Conservation (phyloP, 805 yeast species). For the Saccharomycopsis fodiens region DNA sequence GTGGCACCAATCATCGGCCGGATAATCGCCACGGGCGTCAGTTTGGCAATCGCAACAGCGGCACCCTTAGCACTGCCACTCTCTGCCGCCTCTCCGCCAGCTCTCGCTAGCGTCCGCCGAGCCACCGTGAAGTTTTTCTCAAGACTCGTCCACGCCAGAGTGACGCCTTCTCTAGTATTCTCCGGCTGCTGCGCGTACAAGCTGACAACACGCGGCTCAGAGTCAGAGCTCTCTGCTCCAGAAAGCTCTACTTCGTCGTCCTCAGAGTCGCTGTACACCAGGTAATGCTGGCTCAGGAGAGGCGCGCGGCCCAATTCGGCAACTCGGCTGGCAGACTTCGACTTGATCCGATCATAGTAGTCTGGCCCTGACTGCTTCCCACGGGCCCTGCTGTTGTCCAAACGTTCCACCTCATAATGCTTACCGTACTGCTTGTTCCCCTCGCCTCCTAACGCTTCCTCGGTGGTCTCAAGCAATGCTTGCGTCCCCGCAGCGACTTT, state of each 20-base stretch:
- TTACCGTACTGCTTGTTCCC: slow-evolving; percentile 35
- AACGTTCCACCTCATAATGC: not conserved
- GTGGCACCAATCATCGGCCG: slow-evolving; percentile 90
- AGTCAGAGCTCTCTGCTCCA: slow-evolving; percentile 18
- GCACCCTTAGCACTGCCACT: slow-evolving; percentile 62
- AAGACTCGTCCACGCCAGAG: slow-evolving; percentile 64
- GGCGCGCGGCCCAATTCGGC: not conserved
- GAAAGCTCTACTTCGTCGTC: slow-evolving; percentile 21
- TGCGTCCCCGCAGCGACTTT: slow-evolving; percentile 87
- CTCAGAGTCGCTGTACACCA: slow-evolving; percentile 24
- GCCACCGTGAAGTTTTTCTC: slow-evolving; percentile 65
- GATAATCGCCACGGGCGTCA: slow-evolving; percentile 72
- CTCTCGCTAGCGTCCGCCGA: slow-evolving; percentile 48
- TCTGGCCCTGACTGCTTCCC: no score
- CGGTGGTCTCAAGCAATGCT: slow-evolving; percentile 69
- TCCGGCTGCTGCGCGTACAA: slow-evolving; percentile 81
- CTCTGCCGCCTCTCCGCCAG: slow-evolving; percentile 56
- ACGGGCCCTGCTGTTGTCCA: slow-evolving; percentile 6
- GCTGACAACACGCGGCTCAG: slow-evolving; percentile 43
- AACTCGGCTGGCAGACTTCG: slow-evolving; percentile 12
- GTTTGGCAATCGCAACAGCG: slow-evolving; percentile 57
- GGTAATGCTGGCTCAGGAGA: slow-evolving; percentile 4
- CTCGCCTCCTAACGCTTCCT: slow-evolving; percentile 68
- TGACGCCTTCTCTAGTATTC: slow-evolving; percentile 61
- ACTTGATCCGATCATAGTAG: slow-evolving; percentile 11